Evolutionary conservation across 257 asterid genomes (phyloP).

Genomic region (Cordia subcordata): DNA sequence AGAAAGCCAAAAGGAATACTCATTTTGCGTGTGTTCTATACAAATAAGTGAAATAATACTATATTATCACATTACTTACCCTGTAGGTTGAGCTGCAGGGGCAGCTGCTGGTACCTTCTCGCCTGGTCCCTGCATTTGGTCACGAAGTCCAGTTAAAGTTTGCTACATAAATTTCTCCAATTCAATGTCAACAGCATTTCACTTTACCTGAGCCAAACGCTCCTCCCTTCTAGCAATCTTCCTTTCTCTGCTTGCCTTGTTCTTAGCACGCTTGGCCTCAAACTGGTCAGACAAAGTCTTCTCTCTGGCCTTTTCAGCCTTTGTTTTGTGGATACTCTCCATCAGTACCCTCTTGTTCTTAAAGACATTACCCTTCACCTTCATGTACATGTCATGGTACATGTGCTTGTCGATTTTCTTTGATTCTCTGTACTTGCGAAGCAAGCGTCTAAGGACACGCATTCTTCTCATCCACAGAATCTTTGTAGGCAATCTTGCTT

Average conservation of each 20-base stretch:
- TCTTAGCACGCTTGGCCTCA: conserved; percentile 48
- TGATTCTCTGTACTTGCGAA: conserved; percentile 54
- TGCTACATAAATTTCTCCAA: too few species aligned
- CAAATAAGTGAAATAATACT: not conserved
- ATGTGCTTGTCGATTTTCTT: conserved; percentile 65
- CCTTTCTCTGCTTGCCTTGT: conserved; percentile 35
- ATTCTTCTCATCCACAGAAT: conserved; percentile 64
- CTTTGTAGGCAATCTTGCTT: conserved; percentile 66
- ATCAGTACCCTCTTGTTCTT: conserved; percentile 66
- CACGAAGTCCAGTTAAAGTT: too few species aligned
- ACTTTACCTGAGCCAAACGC: conserved; percentile 27
- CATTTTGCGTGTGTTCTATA: not conserved
- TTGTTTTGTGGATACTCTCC: conserved; percentile 67
- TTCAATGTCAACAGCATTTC: not conserved
- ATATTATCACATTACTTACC: not conserved
- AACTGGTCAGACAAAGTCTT: conserved; percentile 70
- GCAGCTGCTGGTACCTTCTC: conserved; percentile 3
- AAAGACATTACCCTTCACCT: conserved; percentile 66
- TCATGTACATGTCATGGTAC: conserved; percentile 76
- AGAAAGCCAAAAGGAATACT: not conserved
- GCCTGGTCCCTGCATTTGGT: conserved; percentile 3
- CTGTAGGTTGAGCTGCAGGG: conserved; percentile 2
- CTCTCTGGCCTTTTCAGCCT: conserved; percentile 75
- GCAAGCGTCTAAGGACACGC: conserved; percentile 62
- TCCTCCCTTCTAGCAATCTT: conserved; percentile 28